phyloP scores from a whole-genome alignment of 768 basidiomycete species.

The Harrya chromipes region DNA sequence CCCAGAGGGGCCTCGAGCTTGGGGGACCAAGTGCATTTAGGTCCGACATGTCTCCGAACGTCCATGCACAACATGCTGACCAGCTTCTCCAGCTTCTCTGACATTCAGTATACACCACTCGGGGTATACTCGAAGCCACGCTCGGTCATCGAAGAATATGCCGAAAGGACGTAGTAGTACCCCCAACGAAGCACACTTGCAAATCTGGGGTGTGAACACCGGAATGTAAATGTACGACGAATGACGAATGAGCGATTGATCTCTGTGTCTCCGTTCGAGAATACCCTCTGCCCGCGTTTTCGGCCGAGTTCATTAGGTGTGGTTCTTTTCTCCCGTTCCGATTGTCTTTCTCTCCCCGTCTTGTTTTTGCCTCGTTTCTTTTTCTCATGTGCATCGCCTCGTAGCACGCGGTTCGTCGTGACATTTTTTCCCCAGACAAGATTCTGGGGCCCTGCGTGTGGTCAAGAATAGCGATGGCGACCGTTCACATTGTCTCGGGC shows the following conservation, averaged over 20 bases:
- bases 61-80: slow-evolving; percentile 6
- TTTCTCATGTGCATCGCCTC: background rate
- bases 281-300: slow-evolving; percentile 5
- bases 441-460: background rate
- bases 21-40: slow-evolving; percentile 57
- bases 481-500: too few relatives aligned
- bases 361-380: too few relatives aligned
- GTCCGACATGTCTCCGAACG: slow-evolving; percentile 25
- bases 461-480: slow-evolving; percentile 4
- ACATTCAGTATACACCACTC: slow-evolving; percentile 36
- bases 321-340: too few relatives aligned
- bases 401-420: background rate
- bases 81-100: slow-evolving; percentile 20
- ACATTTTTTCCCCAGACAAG: background rate
- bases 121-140: slow-evolving; percentile 41
- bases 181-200: background rate
- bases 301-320: too few relatives aligned
- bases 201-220: slow-evolving; percentile 3
- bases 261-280: background rate
- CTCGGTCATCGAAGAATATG: slow-evolving; percentile 47
- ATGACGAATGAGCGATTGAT: too few relatives aligned
- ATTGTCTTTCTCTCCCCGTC: too few relatives aligned
- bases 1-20: slow-evolving; percentile 44
- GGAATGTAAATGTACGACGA: too few relatives aligned
- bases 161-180: slow-evolving; percentile 7